phyloP scores from a whole-genome alignment of 208 protist genomes.

The Leptomonas seymouri region DNA sequence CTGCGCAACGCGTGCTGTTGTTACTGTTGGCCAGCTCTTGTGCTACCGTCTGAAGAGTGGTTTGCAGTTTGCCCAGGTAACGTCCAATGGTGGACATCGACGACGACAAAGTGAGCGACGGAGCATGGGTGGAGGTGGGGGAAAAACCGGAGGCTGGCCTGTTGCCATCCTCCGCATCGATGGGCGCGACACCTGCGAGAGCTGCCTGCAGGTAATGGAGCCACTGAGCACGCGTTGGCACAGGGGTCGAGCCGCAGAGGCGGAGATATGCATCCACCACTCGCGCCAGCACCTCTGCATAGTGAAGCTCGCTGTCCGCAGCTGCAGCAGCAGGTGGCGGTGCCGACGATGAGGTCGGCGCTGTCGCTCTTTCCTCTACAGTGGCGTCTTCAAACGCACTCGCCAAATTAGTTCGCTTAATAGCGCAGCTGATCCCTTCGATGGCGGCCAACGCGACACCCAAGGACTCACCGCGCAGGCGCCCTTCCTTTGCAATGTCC shows the following conservation, averaged over 20 bases:
- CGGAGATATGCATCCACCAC: constrained; percentile 38
- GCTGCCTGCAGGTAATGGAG: constrained; percentile 4
- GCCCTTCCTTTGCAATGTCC: constrained; percentile 61
- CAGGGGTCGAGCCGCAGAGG: constrained; percentile 54
- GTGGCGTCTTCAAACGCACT: not conserved
- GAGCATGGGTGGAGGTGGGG: not conserved
- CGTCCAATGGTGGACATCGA: not conserved
- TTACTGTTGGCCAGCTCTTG: constrained; percentile 5
- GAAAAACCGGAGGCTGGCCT: not conserved
- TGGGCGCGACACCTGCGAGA: not conserved
- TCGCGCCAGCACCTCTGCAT: constrained; percentile 25
- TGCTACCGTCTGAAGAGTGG: not conserved
- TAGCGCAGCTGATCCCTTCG: constrained; percentile 39
- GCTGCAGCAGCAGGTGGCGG: not conserved
- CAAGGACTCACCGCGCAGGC: constrained; percentile 38
- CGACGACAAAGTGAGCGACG: not conserved
- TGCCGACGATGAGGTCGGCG: not conserved
- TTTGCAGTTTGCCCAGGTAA: constrained; percentile 20
- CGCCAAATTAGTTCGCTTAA: constrained; percentile 9
- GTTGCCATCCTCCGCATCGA: not conserved
- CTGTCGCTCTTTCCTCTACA: not conserved
- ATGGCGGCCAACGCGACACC: constrained; percentile 46
- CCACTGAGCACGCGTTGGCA: constrained; percentile 54
- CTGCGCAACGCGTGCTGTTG: not conserved
- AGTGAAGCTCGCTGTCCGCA: constrained; percentile 8